These are phyloP conservation scores for Cyclotella baltica DNA, from an alignment of 108 stramenopile genomes.

Conservation along the genomic window DNA sequence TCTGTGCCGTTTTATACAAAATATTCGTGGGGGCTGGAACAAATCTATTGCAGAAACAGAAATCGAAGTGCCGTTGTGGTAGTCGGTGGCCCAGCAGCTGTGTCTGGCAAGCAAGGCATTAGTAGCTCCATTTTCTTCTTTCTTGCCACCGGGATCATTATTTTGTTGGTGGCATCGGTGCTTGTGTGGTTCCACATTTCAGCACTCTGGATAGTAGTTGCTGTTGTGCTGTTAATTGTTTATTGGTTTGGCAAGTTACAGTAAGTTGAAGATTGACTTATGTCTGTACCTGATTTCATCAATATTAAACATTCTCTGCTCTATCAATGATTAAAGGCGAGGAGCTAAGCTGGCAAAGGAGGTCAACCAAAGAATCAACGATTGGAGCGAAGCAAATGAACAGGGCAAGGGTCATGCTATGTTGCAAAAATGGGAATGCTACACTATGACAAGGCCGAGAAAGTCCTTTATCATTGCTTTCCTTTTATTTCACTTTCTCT, in stretches of 20 bases:
- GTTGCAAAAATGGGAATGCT: slow-evolving; percentile 21
- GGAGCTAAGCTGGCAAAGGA: slow-evolving; percentile 11
- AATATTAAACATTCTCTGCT: no score
- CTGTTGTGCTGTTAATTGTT: neutral
- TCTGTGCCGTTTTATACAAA: slow-evolving; percentile 23
- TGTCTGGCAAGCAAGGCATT: neutral
- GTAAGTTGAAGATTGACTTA: no score
- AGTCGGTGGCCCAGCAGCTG: slow-evolving; percentile 7
- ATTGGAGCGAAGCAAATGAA: neutral
- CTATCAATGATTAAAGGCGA: neutral
- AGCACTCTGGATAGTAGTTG: neutral
- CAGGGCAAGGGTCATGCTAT: slow-evolving; percentile 4
- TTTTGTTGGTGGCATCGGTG: slow-evolving; percentile 18
- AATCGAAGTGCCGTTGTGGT: neutral
- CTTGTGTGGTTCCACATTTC: slow-evolving; percentile 14
- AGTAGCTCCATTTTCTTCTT: slow-evolving; percentile 12
- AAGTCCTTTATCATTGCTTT: neutral
- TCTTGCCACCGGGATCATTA: neutral
- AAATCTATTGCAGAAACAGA: slow-evolving; percentile 10
- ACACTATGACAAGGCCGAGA: slow-evolving; percentile 15
- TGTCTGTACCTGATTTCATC: no score
- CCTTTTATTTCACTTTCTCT: neutral
- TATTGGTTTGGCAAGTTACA: neutral
- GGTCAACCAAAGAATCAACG: neutral
- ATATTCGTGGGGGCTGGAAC: slow-evolving; percentile 23